A percentile compares a stretch with the other conserved stretches of the same genome.
Conservation (phyloP, 768 basidiomycete genomes). For the Lentinus tigrinus region DNA sequence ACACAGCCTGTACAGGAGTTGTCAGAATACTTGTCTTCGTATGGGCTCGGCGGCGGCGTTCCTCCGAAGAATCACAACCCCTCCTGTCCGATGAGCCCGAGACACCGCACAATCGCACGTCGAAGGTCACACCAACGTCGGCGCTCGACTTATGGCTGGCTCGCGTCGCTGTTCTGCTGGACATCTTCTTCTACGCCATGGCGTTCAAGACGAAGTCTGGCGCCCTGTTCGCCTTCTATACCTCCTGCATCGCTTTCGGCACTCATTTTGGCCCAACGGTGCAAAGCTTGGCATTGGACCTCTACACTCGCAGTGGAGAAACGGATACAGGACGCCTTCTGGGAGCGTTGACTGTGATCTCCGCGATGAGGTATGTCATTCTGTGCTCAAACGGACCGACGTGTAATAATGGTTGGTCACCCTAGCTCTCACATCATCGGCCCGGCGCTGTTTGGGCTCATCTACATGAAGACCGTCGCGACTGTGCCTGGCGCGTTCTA, state of each 20-base stretch:
- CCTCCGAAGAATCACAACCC: background rate
- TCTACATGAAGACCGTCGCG: conserved; percentile 73
- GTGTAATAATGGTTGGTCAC: background rate
- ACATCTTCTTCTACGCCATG: conserved; percentile 48
- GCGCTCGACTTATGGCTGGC: conserved; percentile 68
- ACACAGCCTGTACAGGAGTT: conserved; percentile 37
- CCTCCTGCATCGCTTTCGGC: conserved; percentile 55
- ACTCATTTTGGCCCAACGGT: conserved; percentile 63
- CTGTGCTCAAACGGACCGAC: background rate
- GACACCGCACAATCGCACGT: conserved; percentile 29
- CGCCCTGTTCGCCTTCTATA: conserved; percentile 49
- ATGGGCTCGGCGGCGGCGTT: background rate
- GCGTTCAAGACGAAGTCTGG: conserved; percentile 45
- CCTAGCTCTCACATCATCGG: conserved; percentile 67
- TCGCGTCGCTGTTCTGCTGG: conserved; percentile 58
- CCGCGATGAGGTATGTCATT: conserved; percentile 56
- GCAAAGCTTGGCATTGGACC: conserved; percentile 69
- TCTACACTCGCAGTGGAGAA: conserved; percentile 56
- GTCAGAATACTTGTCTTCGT: conserved; percentile 47
- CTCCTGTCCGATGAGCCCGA: background rate
- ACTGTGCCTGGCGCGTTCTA: conserved; percentile 65
- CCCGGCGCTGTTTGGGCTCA: conserved; percentile 70
- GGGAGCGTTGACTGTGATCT: conserved; percentile 77
- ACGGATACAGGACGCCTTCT: conserved; percentile 74
- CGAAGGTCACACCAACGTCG: conserved; percentile 19